Percentiles rank a stretch among this genome's conserved stretches.
These are phyloP conservation scores for Termitomyces sp. DNA, from an alignment of 768 basidiomycete genomes.

Conservation along the genomic window DNA sequence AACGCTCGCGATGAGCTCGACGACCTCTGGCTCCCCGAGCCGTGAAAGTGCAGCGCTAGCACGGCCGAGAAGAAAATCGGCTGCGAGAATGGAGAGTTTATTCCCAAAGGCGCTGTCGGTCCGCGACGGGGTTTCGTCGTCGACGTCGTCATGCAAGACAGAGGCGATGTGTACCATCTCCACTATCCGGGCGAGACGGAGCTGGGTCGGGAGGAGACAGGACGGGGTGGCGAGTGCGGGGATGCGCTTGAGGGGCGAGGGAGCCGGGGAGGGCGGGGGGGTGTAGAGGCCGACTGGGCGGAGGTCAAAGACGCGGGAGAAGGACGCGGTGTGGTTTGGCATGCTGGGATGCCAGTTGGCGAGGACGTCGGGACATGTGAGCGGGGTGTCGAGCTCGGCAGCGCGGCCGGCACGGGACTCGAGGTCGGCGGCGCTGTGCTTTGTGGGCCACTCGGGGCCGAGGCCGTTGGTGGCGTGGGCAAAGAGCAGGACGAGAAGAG, in stretches of 20 bases:
- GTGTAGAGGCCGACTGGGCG: constrained; percentile 32
- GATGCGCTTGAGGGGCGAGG: constrained; percentile 16
- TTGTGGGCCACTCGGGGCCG: constrained; percentile 58
- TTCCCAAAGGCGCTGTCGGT: constrained; percentile 60
- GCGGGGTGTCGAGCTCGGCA: constrained; percentile 70
- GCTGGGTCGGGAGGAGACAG: constrained; percentile 78
- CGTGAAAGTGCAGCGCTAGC: constrained; percentile 85
- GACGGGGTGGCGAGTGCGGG: constrained; percentile 27
- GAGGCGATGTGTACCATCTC: constrained; percentile 99
- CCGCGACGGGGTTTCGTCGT: constrained; percentile 48
- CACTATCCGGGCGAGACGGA: constrained; percentile 90
- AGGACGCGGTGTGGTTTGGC: constrained; percentile 73
- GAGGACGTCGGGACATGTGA: constrained; percentile 76
- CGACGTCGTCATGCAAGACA: constrained; percentile 88
- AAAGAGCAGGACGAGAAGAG: constrained; percentile 86
- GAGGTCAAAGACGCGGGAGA: constrained; percentile 54
- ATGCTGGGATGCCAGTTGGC: constrained; percentile 91
- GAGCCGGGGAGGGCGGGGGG: constrained; percentile 27
- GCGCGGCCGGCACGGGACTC: constrained; percentile 51
- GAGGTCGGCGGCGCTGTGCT: constrained; percentile 54
- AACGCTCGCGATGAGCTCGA: constrained; percentile 89
- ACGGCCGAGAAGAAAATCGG: constrained; percentile 93
- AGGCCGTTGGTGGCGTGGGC: constrained; percentile 92
- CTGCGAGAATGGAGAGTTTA: constrained; percentile 91
- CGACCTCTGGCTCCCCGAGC: constrained; percentile 84